phyloP scores from a whole-genome alignment of 2,329 filamentous ascomycete genomes.

The Alternaria sp. region DNA sequence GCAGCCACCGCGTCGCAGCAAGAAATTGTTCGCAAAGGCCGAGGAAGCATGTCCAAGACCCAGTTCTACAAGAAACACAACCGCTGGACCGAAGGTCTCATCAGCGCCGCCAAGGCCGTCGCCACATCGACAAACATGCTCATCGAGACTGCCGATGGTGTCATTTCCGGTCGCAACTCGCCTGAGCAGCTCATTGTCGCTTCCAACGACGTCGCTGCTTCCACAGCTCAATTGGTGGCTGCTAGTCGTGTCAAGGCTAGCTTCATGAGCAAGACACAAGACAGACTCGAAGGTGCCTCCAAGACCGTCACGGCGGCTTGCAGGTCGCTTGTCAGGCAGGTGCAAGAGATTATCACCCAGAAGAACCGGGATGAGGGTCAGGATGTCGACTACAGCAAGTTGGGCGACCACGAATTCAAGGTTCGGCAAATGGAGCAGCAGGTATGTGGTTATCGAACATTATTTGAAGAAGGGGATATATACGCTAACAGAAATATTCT shows the following conservation, averaged over 20 bases:
- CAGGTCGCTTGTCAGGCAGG: slow-evolving; percentile 85
- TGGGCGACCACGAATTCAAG: slow-evolving; percentile 97
- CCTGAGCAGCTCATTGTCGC: slow-evolving; percentile 98
- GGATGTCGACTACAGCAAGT: slow-evolving; percentile 82
- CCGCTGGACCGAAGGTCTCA: slow-evolving; percentile 96
- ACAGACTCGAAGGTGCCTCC: slow-evolving; percentile 86
- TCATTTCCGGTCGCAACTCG: slow-evolving; percentile 88
- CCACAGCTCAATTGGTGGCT: slow-evolving; percentile 94
- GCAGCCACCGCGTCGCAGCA: slow-evolving; percentile 91
- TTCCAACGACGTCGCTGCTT: slow-evolving; percentile 95
- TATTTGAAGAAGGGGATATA: background rate
- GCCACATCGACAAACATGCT: slow-evolving; percentile 92
- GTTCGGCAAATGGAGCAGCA: slow-evolving; percentile 99
- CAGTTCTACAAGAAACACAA: slow-evolving; percentile 99
- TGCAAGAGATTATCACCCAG: slow-evolving; percentile 92
- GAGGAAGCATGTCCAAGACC: slow-evolving; percentile 83
- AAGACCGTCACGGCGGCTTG: slow-evolving; percentile 93
- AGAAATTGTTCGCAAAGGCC: slow-evolving; percentile 94
- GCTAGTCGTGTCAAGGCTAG: slow-evolving; percentile 95
- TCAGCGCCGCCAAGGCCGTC: slow-evolving; percentile 96
- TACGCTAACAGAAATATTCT: slow-evolving; percentile 26
- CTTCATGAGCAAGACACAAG: slow-evolving; percentile 98
- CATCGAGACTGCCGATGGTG: slow-evolving; percentile 97
- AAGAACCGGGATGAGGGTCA: slow-evolving; percentile 80
- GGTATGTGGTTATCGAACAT: slow-evolving; percentile 65